A percentile compares a stretch with the other conserved stretches of the same genome.
Evolutionary conservation across 805 yeast genomes (phyloP).

Genomic region (Hanseniaspora mollemarum): DNA sequence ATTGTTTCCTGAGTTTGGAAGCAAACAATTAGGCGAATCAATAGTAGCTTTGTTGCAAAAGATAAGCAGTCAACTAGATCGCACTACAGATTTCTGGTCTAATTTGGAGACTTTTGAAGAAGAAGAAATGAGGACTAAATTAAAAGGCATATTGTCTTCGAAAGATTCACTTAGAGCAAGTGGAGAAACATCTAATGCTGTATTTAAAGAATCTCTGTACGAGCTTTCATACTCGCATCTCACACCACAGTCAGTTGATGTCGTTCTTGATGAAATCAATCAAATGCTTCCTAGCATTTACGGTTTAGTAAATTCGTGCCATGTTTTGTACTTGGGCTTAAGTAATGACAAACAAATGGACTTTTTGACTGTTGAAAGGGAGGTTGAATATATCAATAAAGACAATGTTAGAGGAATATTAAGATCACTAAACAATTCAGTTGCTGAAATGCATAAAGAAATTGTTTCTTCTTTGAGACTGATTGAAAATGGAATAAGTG

Average conservation of each 20-base stretch:
- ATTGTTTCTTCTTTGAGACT: slow-evolving; percentile 30
- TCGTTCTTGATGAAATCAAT: slow-evolving; percentile 29
- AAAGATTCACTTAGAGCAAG: slow-evolving; percentile 30
- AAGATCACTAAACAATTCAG: slow-evolving; percentile 26
- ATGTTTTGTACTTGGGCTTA: slow-evolving; percentile 34
- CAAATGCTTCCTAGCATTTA: slow-evolving; percentile 29
- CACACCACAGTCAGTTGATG: slow-evolving; percentile 35
- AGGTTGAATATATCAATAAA: slow-evolving; percentile 31
- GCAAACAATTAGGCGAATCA: slow-evolving; percentile 38
- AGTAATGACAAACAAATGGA: slow-evolving; percentile 23
- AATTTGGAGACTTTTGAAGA: slow-evolving; percentile 16
- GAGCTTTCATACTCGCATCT: slow-evolving; percentile 40
- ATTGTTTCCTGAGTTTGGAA: slow-evolving; percentile 44
- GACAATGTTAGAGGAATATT: slow-evolving; percentile 28
- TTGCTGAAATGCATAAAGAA: slow-evolving; percentile 29
- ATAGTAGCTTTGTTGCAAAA: slow-evolving; percentile 33
- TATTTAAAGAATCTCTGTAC: slow-evolving; percentile 38
- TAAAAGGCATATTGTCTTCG: slow-evolving; percentile 29
- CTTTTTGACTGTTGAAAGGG: slow-evolving; percentile 25
- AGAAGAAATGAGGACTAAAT: slow-evolving; percentile 20
- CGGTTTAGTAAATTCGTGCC: slow-evolving; percentile 40
- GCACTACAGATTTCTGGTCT: slow-evolving; percentile 31
- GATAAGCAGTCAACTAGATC: slow-evolving; percentile 32
- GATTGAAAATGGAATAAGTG: slow-evolving; percentile 30
- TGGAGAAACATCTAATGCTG: slow-evolving; percentile 31